Conservation (phyloP, 768 basidiomycete species). For the Phallus indusiatus region DNA sequence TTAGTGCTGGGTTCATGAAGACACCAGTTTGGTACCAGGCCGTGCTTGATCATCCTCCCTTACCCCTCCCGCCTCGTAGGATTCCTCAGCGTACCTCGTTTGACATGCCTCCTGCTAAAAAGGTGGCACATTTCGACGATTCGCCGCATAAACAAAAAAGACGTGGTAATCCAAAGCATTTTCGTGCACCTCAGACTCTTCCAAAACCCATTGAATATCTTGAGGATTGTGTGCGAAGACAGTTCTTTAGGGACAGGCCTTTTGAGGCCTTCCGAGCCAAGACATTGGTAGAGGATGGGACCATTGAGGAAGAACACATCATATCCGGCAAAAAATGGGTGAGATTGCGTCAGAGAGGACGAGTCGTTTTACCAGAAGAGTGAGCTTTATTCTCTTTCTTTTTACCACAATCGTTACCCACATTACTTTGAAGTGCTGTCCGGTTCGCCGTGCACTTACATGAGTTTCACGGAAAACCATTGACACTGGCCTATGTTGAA, state of each 20-base stretch:
- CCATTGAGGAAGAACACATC: constrained; percentile 46
- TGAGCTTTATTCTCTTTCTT: constrained; percentile 31
- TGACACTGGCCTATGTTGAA: constrained; percentile 71
- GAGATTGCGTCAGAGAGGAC: constrained; percentile 68
- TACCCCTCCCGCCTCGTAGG: constrained; percentile 71
- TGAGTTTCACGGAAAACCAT: constrained; percentile 46
- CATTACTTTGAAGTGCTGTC: constrained; percentile 47
- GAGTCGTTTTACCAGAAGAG: constrained; percentile 87
- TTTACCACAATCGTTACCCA: constrained; percentile 12
- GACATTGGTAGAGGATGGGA: constrained; percentile 62
- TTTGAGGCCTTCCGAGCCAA: constrained; percentile 86
- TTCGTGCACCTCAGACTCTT: constrained; percentile 17
- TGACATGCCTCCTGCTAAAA: constrained; percentile 27
- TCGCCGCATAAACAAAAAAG: constrained; percentile 14
- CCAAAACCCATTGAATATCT: constrained; percentile 63
- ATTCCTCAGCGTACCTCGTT: constrained; percentile 48
- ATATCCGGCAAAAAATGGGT: constrained; percentile 62
- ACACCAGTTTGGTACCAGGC: constrained; percentile 77
- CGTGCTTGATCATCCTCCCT: constrained; percentile 80
- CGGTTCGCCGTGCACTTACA: constrained; percentile 75
- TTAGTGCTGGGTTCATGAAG: constrained; percentile 53
- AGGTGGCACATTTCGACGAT: not conserved
- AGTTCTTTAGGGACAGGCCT: constrained; percentile 94
- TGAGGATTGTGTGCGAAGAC: constrained; percentile 78
- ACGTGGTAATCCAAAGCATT: constrained; percentile 12